Percentiles rank a stretch among this genome's conserved stretches.
phyloP scores from a whole-genome alignment of 1,284 basidiomycete genomes.

The Anthracocystis setariae region DNA sequence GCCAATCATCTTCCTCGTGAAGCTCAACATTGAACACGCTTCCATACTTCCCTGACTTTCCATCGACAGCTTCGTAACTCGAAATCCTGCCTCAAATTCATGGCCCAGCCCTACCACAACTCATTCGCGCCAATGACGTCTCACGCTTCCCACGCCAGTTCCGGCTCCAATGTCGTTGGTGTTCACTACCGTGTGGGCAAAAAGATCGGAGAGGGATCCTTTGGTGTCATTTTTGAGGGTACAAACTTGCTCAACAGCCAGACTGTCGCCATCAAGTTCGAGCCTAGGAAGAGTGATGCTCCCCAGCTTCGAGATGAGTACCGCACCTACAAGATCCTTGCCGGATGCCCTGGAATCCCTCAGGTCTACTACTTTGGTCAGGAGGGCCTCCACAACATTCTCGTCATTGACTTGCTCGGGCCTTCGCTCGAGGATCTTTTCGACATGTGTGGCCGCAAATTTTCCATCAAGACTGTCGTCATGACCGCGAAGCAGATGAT shows the following conservation, averaged over 20 bases:
- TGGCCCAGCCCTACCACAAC: constrained; percentile 46
- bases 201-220: constrained; percentile 76
- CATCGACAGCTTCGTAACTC: not conserved
- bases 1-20: no score
- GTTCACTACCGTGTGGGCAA: constrained; percentile 86
- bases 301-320: constrained; percentile 96
- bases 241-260: constrained; percentile 94
- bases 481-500: constrained; percentile 95
- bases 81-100: constrained; percentile 4
- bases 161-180: constrained; percentile 67
- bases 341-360: constrained; percentile 91
- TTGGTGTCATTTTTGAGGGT: constrained; percentile 97
- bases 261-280: constrained; percentile 98
- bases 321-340: constrained; percentile 92
- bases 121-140: constrained; percentile 57
- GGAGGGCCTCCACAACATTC: constrained; percentile 95
- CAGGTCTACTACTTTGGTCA: constrained; percentile 98
- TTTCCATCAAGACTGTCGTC: constrained; percentile 92
- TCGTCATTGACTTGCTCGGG: constrained; percentile 93
- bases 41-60: not conserved
- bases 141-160: constrained; percentile 59
- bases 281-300: constrained; percentile 94
- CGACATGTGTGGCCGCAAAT: constrained; percentile 94
- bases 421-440: constrained; percentile 93
- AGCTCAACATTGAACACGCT: not conserved